Conservation (phyloP, 2,329 filamentous ascomycete genomes). For the Fusarium solani-melongenae region DNA sequence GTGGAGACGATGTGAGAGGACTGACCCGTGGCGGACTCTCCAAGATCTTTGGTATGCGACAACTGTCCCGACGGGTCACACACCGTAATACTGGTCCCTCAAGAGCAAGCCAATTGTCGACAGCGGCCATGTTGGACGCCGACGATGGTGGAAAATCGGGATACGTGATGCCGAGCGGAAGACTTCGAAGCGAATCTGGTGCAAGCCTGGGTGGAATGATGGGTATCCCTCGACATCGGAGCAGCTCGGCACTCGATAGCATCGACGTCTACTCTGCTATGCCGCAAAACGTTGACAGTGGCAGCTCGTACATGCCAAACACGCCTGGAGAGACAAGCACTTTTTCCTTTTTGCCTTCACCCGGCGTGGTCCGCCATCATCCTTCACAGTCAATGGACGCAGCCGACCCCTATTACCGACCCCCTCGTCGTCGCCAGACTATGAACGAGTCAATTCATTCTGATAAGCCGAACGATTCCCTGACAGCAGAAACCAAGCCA, state of each 20-base stretch:
- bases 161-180: constrained; percentile 64
- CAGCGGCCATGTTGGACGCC: constrained; percentile 79
- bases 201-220: constrained; percentile 66
- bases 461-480: constrained; percentile 45
- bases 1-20: constrained; percentile 76
- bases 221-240: constrained; percentile 57
- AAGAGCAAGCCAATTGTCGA: constrained; percentile 85
- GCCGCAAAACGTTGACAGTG: constrained; percentile 64
- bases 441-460: constrained; percentile 53
- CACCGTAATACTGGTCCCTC: constrained; percentile 70
- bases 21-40: constrained; percentile 84
- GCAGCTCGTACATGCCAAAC: constrained; percentile 76
- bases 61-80: constrained; percentile 79
- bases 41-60: constrained; percentile 92
- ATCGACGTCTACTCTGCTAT: constrained; percentile 58
- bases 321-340: constrained; percentile 77
- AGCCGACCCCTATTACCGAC: constrained; percentile 87
- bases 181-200: constrained; percentile 70
- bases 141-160: constrained; percentile 74
- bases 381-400: constrained; percentile 62
- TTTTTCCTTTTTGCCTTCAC: constrained; percentile 76
- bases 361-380: constrained; percentile 60
- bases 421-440: constrained; percentile 78
- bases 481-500: constrained; percentile 49
- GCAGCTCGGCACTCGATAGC: constrained; percentile 66